Conservation (phyloP, 805 yeast species). For the Candida golubevii region DNA sequence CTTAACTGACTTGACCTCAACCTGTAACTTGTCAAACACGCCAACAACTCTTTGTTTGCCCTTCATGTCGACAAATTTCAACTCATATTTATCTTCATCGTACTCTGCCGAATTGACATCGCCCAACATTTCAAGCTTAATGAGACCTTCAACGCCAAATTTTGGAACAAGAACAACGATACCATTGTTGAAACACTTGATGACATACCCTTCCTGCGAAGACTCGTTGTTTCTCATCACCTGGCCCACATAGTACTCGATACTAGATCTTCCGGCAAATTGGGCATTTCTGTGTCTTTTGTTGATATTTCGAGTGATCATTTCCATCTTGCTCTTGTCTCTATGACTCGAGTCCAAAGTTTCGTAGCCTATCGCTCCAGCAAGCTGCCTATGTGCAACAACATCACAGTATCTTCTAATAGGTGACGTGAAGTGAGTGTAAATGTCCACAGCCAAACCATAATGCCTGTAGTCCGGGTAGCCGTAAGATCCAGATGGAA, state of each 20-base stretch:
- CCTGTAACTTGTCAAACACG: conserved; percentile 83
- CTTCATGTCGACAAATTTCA: conserved; percentile 50
- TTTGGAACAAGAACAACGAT: conserved; percentile 91
- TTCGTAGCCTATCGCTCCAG: conserved; percentile 97
- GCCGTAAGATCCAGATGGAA: conserved; percentile 84
- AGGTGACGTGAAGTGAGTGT: conserved; percentile 98
- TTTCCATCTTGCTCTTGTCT: conserved; percentile 86
- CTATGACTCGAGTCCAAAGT: conserved; percentile 74
- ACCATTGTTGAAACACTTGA: conserved; percentile 91
- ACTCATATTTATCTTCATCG: conserved; percentile 73
- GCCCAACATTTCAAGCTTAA: conserved; percentile 71
- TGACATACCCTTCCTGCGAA: conserved; percentile 83
- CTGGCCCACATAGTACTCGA: conserved; percentile 97
- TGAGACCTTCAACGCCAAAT: conserved; percentile 92
- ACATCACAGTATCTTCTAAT: conserved; percentile 97
- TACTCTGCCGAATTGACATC: conserved; percentile 60
- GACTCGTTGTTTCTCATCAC: conserved; percentile 84
- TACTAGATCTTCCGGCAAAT: conserved; percentile 97
- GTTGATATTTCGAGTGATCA: conserved; percentile 84
- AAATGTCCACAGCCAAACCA: conserved; percentile 95
- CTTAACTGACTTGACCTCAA: conserved; percentile 73
- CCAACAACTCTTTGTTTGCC: conserved; percentile 48
- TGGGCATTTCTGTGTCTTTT: conserved; percentile 96
- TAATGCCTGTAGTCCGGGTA: conserved; percentile 93
- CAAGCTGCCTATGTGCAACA: conserved; percentile 94